These are phyloP conservation scores for Fusarium sp. DNA, from an alignment of 2,329 filamentous ascomycete genomes.

Conservation along the genomic window DNA sequence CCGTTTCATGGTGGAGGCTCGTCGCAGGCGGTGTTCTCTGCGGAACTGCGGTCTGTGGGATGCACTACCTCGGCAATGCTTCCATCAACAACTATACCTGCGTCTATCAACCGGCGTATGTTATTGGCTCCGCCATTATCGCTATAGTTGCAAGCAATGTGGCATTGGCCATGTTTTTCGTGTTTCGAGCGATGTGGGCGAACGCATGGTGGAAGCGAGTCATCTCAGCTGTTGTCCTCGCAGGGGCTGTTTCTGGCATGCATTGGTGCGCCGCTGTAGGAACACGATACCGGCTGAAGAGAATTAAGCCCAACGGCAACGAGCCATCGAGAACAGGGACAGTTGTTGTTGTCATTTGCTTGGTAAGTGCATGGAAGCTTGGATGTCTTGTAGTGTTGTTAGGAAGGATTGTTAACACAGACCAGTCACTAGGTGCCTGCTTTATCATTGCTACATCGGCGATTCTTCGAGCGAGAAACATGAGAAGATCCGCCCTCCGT, in stretches of 20 bases:
- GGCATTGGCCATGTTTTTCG: slow-evolving; percentile 82
- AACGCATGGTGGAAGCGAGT: slow-evolving; percentile 81
- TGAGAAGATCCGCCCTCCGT: slow-evolving; percentile 66
- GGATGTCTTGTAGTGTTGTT: not conserved
- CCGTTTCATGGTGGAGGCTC: slow-evolving; percentile 69
- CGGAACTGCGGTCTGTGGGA: slow-evolving; percentile 81
- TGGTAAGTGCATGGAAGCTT: slow-evolving; percentile 63
- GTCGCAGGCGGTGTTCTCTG: slow-evolving; percentile 75
- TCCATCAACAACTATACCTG: slow-evolving; percentile 83
- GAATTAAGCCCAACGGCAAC: slow-evolving; percentile 52
- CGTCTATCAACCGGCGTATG: slow-evolving; percentile 68
- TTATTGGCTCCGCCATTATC: slow-evolving; percentile 78
- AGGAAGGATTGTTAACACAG: slow-evolving; percentile 2
- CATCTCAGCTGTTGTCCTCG: slow-evolving; percentile 75
- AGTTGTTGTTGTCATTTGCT: slow-evolving; percentile 77
- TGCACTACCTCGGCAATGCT: slow-evolving; percentile 90
- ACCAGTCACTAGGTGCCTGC: slow-evolving; percentile 71
- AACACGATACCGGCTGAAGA: slow-evolving; percentile 73
- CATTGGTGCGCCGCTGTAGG: slow-evolving; percentile 84
- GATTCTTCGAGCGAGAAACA: slow-evolving; percentile 65
- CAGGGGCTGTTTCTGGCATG: slow-evolving; percentile 84
- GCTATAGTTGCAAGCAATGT: slow-evolving; percentile 77
- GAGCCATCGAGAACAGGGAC: slow-evolving; percentile 71
- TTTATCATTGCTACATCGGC: slow-evolving; percentile 68
- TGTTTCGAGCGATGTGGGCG: slow-evolving; percentile 80